Base-by-base conservation (phyloP, 768 basidiomycete species). In the Tylopilus rubrobrunneus region DNA sequence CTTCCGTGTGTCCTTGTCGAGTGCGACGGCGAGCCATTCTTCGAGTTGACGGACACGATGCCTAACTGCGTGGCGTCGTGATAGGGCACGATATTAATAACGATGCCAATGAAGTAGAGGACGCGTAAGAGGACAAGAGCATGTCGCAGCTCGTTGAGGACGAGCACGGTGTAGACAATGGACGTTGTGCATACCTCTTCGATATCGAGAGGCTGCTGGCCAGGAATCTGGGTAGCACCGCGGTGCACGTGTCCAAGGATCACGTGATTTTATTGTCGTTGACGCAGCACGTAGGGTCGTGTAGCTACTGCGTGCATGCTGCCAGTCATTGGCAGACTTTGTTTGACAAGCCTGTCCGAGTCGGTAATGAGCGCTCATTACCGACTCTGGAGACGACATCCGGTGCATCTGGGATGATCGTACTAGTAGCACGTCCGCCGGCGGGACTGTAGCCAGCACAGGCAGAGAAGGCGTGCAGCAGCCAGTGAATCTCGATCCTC, bases 351-450 rank as follows among this genome's bases (percentile, higher is more conserved):
- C n/a, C n/a, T n/a, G n/a, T n/a, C n/a, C n/a, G n/a, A n/a, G n/a
- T n/a, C n/a, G n/a, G n/a, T n/a, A n/a, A n/a, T n/a, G n/a, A n/a
- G n/a, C n/a, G n/a, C n/a, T n/a, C n/a, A n/a, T n/a, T n/a, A n/a
- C n/a, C n/a, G n/a, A n/a, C n/a, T n/a, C 82, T 0, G 92, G 92
- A 2, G 79, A 79, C 51, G 90, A 93, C 57, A 77, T 96, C 42
- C 83, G 86, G 27, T 92, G 91, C 63, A 82, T 92, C 27, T 97
- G 92, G 89, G 93, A 98, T 65, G 95, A 91, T 12, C 84, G 19
- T 19, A 19, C 19, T 19, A 19, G 91, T 63, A 69, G 81, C 12
- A 64, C 65, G 15, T 61, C 64, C 19, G 19, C 19, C 19, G 19
- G 19, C 8, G 21, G 62, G 62, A 39, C 67, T 62, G 43, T 61